These are phyloP conservation scores for Trichoderma parareesei DNA, from an alignment of 495 filamentous ascomycete species.

Conservation along the genomic window DNA sequence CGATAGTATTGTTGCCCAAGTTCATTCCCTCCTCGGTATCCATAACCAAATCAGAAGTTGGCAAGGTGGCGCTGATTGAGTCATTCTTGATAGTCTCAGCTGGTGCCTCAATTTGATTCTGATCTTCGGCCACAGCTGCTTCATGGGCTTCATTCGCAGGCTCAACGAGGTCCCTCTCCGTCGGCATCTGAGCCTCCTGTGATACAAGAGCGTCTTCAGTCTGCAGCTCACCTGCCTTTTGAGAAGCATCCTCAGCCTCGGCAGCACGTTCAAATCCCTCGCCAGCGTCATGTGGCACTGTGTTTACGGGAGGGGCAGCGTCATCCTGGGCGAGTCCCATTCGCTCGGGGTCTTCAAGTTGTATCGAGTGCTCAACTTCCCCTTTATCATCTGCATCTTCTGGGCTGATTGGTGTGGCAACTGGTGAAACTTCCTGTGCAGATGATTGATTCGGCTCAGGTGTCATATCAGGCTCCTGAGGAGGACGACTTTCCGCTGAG, in stretches of 20 bases:
- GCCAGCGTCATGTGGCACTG: neutral
- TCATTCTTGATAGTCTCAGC: neutral
- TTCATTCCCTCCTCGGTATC: neutral
- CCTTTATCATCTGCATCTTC: neutral
- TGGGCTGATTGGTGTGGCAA: neutral
- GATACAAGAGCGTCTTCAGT: neutral
- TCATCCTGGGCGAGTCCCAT: neutral
- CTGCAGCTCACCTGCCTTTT: neutral
- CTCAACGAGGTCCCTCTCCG: neutral
- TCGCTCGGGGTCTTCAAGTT: neutral
- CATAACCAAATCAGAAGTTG: neutral
- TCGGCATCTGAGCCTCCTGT: neutral
- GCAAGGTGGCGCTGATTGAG: neutral
- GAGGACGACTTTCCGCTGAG: neutral
- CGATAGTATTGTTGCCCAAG: neutral
- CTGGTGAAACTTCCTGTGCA: neutral
- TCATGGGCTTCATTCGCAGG: neutral
- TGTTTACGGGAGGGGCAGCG: neutral
- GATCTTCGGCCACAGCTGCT: neutral
- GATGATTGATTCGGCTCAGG: neutral
- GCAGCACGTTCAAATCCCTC: neutral
- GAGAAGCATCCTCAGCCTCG: neutral
- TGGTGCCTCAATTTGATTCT: neutral
- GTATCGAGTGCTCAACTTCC: neutral
- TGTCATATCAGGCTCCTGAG: constrained; percentile 4